phyloP scores from a whole-genome alignment of 352 stramenopile species.

The Globisporangium carolinianum region DNA sequence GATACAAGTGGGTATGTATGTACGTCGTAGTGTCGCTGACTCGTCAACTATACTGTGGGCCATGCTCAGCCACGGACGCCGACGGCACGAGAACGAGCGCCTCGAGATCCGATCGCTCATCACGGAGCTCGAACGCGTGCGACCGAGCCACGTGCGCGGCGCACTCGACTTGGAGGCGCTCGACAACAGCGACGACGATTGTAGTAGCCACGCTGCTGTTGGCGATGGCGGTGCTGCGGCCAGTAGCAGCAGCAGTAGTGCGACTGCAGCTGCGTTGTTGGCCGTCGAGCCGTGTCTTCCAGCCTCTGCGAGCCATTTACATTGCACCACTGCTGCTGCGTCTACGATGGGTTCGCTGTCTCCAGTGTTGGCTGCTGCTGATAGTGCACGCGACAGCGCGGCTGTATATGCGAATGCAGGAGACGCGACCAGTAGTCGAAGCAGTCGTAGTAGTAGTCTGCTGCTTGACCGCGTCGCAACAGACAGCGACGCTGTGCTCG shows the following conservation, averaged over 20 bases:
- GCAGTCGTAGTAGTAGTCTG: neutral
- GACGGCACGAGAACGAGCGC: slow-evolving; percentile 33
- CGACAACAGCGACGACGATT: slow-evolving; percentile 4
- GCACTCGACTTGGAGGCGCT: slow-evolving; percentile 19
- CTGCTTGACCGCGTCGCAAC: slow-evolving; percentile 1
- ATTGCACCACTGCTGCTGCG: neutral
- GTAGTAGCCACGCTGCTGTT: too few species aligned
- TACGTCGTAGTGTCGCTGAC: neutral
- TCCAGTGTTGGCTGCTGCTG: too few species aligned
- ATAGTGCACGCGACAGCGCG: too few species aligned
- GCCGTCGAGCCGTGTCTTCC: slow-evolving; percentile 11
- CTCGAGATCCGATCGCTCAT: slow-evolving; percentile 51
- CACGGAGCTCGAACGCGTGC: slow-evolving; percentile 45
- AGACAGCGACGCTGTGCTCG: slow-evolving; percentile 26
- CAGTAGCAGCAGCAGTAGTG: neutral
- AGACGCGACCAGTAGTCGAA: too few species aligned
- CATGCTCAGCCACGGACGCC: slow-evolving; percentile 11
- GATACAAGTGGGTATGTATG: neutral
- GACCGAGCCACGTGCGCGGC: slow-evolving; percentile 17
- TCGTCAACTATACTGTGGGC: too few species aligned
- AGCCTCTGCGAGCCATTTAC: slow-evolving; percentile 12
- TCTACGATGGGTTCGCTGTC: too few species aligned
- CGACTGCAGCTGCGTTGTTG: slow-evolving; percentile 1
- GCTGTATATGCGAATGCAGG: too few species aligned
- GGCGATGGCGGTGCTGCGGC: neutral